Percentiles rank a stretch among this genome's conserved stretches.
Evolutionary conservation across 371 early-diverging fungal genomes (phyloP).

Genomic region (Mucor racemosus): DNA sequence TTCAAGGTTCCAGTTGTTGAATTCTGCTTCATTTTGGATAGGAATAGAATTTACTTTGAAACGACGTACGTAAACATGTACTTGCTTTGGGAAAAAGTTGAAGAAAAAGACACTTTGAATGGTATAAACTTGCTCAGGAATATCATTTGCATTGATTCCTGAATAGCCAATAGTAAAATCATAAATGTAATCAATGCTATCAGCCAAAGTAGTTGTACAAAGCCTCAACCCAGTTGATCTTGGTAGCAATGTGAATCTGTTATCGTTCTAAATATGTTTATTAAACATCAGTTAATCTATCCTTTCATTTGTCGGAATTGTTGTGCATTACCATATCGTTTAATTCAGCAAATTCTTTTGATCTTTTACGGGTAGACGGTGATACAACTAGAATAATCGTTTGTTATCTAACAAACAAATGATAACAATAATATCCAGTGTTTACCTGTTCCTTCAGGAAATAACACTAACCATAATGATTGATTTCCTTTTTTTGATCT

Average conservation of each 20-base stretch:
- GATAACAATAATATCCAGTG: too few species aligned
- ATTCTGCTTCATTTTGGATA: conserved; percentile 58
- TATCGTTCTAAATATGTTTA: conserved; percentile 39
- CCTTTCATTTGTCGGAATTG: too few species aligned
- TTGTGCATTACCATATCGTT: conserved; percentile 47
- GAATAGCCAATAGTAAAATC: conserved; percentile 90
- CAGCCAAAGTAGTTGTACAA: conserved; percentile 63
- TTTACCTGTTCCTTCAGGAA: conserved; percentile 88
- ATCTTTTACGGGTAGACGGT: conserved; percentile 48
- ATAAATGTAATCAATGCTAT: conserved; percentile 71
- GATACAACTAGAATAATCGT: conserved; percentile 16
- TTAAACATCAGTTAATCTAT: neutral
- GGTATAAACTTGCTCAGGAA: conserved; percentile 77
- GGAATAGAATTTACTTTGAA: conserved; percentile 58
- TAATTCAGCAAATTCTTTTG: conserved; percentile 55
- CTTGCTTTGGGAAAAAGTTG: conserved; percentile 67
- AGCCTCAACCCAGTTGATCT: conserved; percentile 76
- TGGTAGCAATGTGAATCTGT: conserved; percentile 75
- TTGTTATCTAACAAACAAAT: conserved; percentile 34
- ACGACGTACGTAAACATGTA: conserved; percentile 80
- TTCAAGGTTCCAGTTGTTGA: conserved; percentile 75
- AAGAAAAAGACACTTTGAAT: conserved; percentile 71
- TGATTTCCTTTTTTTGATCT: conserved; percentile 40
- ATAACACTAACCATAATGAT: conserved; percentile 86
- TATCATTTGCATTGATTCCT: conserved; percentile 68